These are phyloP conservation scores for Trichophyton rubrum DNA, from an alignment of 2,329 filamentous ascomycete species.

Conservation along the genomic window DNA sequence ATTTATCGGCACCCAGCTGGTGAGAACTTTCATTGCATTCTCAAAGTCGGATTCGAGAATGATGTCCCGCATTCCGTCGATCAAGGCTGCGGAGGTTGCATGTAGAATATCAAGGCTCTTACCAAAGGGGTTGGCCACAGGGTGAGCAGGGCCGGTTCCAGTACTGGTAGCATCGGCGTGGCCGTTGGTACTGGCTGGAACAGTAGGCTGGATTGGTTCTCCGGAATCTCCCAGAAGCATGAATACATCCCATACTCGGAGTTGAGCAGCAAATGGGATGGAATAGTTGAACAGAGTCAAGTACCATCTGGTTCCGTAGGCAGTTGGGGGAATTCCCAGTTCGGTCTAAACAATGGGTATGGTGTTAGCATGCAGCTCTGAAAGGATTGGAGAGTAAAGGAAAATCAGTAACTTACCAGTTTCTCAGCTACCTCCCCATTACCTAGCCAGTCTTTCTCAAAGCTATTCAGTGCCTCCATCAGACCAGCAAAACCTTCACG, in stretches of 20 bases:
- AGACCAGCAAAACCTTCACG: slow-evolving; percentile 71
- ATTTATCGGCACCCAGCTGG: slow-evolving; percentile 84
- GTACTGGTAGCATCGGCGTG: slow-evolving; percentile 11
- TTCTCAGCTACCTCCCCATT: slow-evolving; percentile 67
- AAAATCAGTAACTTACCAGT: slow-evolving; percentile 49
- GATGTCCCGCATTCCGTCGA: slow-evolving; percentile 79
- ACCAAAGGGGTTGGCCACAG: slow-evolving; percentile 34
- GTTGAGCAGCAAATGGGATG: slow-evolving; percentile 83
- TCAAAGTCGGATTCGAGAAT: slow-evolving; percentile 91
- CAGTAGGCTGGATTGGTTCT: slow-evolving; percentile 22
- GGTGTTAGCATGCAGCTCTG: background rate
- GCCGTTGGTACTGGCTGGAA: slow-evolving; percentile 13
- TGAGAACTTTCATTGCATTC: slow-evolving; percentile 93
- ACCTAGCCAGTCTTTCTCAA: slow-evolving; percentile 70
- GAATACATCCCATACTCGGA: slow-evolving; percentile 96
- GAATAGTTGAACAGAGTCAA: slow-evolving; percentile 95
- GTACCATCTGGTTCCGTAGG: slow-evolving; percentile 97
- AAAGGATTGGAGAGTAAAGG: background rate
- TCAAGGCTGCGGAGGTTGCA: slow-evolving; percentile 75
- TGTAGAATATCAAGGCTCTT: slow-evolving; percentile 76
- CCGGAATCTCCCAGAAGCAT: slow-evolving; percentile 75
- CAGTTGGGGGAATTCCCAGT: slow-evolving; percentile 68
- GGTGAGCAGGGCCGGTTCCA: slow-evolving; percentile 11
- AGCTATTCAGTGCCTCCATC: slow-evolving; percentile 73
- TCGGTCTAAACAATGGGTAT: slow-evolving; percentile 44